Percentiles rank a stretch among this genome's conserved stretches.
These are phyloP conservation scores for Asterochloris erici DNA, from an alignment of 139 green algal species.

Conservation along the genomic window DNA sequence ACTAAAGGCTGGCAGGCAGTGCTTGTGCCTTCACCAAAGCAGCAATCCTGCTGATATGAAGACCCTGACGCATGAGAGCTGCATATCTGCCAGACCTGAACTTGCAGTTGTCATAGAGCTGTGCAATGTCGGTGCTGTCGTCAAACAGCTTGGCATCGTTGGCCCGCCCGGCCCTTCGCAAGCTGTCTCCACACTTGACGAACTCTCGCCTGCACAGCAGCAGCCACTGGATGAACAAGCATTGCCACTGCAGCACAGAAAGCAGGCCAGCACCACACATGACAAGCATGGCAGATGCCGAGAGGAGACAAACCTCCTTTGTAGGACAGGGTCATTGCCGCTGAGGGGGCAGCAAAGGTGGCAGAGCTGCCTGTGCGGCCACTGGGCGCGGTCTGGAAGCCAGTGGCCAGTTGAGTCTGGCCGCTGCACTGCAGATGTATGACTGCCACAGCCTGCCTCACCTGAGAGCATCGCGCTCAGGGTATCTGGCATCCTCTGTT, in stretches of 20 bases:
- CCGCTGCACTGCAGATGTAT: neutral
- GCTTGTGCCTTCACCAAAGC: neutral
- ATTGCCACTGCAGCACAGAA: too few relatives aligned
- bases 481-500: constrained; percentile 17
- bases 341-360: too few relatives aligned
- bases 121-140: neutral
- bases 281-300: too few relatives aligned
- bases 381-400: too few relatives aligned
- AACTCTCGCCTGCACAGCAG: neutral
- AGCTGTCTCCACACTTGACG: constrained; percentile 1
- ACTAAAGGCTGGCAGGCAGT: neutral
- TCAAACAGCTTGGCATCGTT: constrained; percentile 30
- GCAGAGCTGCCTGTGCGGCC: too few relatives aligned
- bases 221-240: neutral
- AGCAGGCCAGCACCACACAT: too few relatives aligned
- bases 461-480: constrained; percentile 26
- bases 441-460: neutral
- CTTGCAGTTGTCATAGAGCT: constrained; percentile 9
- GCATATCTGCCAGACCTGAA: constrained; percentile 7
- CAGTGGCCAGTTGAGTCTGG: neutral
- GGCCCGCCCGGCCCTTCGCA: constrained; percentile 6
- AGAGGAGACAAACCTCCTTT: too few relatives aligned
- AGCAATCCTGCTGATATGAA: neutral
- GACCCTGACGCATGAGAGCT: neutral
- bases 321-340: too few relatives aligned